Percentiles rank a stretch among this genome's conserved stretches.
Conservation (phyloP, 2,329 filamentous ascomycete genomes). For the Leptographium procerum region DNA sequence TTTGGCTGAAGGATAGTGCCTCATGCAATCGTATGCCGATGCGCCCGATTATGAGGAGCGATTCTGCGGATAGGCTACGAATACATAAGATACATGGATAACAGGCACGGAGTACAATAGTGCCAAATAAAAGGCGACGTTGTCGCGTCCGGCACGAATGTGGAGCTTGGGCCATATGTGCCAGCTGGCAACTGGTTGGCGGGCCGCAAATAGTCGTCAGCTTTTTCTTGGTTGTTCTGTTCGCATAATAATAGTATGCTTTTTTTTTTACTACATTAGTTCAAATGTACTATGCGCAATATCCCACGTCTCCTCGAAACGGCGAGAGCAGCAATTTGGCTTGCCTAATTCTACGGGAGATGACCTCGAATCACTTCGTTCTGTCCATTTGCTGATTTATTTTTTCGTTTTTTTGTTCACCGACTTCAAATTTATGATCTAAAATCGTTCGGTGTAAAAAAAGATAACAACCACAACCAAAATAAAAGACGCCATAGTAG, state of each 20-base stretch:
- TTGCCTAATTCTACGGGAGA: neutral
- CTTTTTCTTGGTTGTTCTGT: neutral
- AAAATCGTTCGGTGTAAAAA: slow-evolving; percentile 7
- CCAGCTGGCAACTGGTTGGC: slow-evolving; percentile 1
- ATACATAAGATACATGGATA: neutral
- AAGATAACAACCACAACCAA: slow-evolving; percentile 8
- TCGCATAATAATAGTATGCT: neutral
- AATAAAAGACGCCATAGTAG: slow-evolving; percentile 5
- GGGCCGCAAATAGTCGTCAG: neutral
- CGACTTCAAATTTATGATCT: slow-evolving; percentile 5
- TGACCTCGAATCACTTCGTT: too few relatives aligned
- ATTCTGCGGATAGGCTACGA: neutral
- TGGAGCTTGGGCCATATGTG: slow-evolving; percentile 1
- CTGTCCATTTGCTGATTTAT: neutral
- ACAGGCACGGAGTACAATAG: neutral
- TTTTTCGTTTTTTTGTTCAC: slow-evolving; percentile 3
- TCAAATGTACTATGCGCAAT: neutral
- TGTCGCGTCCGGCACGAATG: slow-evolving; percentile 5
- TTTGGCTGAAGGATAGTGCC: neutral
- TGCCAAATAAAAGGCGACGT: slow-evolving; percentile 2
- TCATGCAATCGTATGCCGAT: neutral
- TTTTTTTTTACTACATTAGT: too few relatives aligned
- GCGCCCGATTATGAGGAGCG: neutral
- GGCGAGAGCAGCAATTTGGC: neutral
- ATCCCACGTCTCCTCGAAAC: neutral